Evolutionary conservation across 225 moss, liverwort and hornwort genomes (phyloP).

Genomic region (Lunularia cruciata): DNA sequence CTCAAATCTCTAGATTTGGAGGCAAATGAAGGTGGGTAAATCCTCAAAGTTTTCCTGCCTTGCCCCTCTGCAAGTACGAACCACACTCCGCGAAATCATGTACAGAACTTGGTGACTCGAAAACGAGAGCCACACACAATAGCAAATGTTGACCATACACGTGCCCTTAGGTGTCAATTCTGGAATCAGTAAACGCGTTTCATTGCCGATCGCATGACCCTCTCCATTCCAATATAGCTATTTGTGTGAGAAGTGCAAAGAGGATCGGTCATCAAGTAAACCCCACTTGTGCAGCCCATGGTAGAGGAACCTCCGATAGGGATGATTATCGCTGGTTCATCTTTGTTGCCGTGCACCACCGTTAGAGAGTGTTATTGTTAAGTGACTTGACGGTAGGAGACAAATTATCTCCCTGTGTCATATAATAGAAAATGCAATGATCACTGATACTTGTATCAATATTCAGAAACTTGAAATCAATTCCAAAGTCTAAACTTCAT

Average conservation of each 20-base stretch:
- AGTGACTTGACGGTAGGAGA: constrained; percentile 14
- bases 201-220: constrained; percentile 26
- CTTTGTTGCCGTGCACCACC: constrained; percentile 4
- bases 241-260: constrained; percentile 1
- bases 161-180: constrained; percentile 30
- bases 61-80: not conserved
- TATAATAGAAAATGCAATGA: constrained; percentile 26
- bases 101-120: constrained; percentile 36
- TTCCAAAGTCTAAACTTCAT: not conserved
- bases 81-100: constrained; percentile 14
- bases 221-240: constrained; percentile 20
- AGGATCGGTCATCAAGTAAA: constrained; percentile 8
- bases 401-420: constrained; percentile 25
- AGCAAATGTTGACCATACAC: constrained; percentile 25
- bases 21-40: constrained; percentile 6
- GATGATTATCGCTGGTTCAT: constrained; percentile 2
- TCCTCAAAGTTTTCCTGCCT: constrained; percentile 9
- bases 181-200: constrained; percentile 18
- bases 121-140: constrained; percentile 30
- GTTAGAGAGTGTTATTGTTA: constrained; percentile 15
- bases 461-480: constrained; percentile 19
- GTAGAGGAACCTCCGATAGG: constrained; percentile 12
- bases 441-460: constrained; percentile 32
- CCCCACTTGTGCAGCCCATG: constrained; percentile 10
- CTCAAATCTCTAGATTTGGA: constrained; percentile 1